These are phyloP conservation scores for Ophiocordyceps australis DNA, from an alignment of 2,329 filamentous ascomycete genomes.

Conservation along the genomic window DNA sequence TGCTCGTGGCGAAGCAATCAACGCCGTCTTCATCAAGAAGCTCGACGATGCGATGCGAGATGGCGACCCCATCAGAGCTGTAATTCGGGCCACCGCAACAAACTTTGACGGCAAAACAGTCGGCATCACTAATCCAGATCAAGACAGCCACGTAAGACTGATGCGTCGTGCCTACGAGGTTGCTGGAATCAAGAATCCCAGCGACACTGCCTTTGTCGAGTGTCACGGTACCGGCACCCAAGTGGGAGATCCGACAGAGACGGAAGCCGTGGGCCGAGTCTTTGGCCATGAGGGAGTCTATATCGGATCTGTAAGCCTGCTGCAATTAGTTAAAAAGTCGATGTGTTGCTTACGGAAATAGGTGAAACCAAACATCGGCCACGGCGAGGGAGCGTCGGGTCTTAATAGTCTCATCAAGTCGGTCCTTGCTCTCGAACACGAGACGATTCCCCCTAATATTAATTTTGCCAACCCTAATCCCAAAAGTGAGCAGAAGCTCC, in stretches of 20 bases:
- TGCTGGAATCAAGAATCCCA: constrained; percentile 8
- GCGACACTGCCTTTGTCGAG: constrained; percentile 15
- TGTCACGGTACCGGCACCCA: constrained; percentile 20
- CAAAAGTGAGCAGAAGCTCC: neutral
- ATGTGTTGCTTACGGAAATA: neutral
- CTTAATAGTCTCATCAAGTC: constrained; percentile 23
- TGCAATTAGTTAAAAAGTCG: neutral
- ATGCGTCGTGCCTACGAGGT: constrained; percentile 12
- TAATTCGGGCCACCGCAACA: constrained; percentile 16
- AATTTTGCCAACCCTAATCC: constrained; percentile 14
- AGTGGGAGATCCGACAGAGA: constrained; percentile 18
- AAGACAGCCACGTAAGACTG: constrained; percentile 11
- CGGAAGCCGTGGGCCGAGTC: constrained; percentile 11
- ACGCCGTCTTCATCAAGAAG: constrained; percentile 23
- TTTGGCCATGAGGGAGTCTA: constrained; percentile 9
- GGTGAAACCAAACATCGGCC: constrained; percentile 20
- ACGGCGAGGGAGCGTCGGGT: constrained; percentile 23
- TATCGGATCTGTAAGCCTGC: constrained; percentile 10
- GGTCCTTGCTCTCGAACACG: constrained; percentile 19
- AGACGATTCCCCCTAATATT: constrained; percentile 19
- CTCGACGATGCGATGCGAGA: constrained; percentile 26
- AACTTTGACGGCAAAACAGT: constrained; percentile 24
- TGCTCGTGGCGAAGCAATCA: constrained; percentile 28
- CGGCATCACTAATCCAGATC: constrained; percentile 20
- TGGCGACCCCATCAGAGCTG: constrained; percentile 20